Conservation (phyloP, 2,329 filamentous ascomycete genomes). For the Colletotrichum incanum region DNA sequence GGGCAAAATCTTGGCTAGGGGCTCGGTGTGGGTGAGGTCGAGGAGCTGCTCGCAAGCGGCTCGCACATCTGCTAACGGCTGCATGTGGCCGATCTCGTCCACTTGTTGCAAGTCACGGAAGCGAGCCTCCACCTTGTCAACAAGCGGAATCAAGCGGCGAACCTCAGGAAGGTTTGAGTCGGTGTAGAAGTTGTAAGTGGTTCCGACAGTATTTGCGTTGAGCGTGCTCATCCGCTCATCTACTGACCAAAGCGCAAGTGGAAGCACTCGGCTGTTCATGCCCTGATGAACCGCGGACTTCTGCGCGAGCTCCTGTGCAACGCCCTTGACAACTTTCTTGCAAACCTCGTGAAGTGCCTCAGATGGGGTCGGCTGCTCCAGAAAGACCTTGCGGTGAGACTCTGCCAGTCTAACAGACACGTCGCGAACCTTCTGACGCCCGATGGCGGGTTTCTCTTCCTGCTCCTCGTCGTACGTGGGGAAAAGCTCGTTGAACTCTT, state of each 20-base stretch:
- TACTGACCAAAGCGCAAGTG: constrained; percentile 76
- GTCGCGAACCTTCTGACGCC: constrained; percentile 62
- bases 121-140: constrained; percentile 78
- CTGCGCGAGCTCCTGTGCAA: constrained; percentile 49
- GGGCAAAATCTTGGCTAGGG: constrained; percentile 87
- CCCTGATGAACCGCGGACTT: constrained; percentile 49
- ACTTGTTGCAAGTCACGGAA: constrained; percentile 80
- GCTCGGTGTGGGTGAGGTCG: constrained; percentile 83
- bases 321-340: constrained; percentile 59
- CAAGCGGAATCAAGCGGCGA: constrained; percentile 79
- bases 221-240: constrained; percentile 70
- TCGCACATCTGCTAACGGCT: constrained; percentile 84
- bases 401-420: constrained; percentile 74
- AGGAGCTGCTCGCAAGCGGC: constrained; percentile 82
- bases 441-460: constrained; percentile 52
- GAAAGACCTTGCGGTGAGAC: constrained; percentile 71
- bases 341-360: constrained; percentile 62
- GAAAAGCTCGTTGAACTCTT: constrained; percentile 86
- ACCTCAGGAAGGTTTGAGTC: constrained; percentile 84
- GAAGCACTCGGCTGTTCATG: constrained; percentile 71
- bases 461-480: constrained; percentile 78
- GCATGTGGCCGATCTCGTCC: constrained; percentile 80
- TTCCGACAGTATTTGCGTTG: constrained; percentile 53
- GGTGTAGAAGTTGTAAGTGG: constrained; percentile 89
- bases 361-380: constrained; percentile 57